These are phyloP conservation scores for Asterionellopsis glacialis DNA, from an alignment of 108 stramenopile species.

Conservation along the genomic window DNA sequence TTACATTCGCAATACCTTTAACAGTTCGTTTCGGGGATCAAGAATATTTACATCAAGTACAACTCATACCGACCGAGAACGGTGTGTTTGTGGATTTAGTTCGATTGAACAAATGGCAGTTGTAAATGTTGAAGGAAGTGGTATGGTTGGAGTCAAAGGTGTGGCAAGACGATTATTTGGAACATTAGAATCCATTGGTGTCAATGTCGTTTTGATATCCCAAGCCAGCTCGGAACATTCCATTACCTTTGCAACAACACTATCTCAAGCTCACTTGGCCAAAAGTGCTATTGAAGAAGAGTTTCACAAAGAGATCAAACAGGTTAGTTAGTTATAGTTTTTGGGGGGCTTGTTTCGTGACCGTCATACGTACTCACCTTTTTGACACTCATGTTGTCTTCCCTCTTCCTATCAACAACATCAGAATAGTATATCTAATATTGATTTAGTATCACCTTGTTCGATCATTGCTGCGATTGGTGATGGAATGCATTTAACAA, in stretches of 20 bases:
- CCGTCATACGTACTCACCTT: not conserved
- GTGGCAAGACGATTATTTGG: constrained; percentile 75
- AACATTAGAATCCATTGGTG: constrained; percentile 51
- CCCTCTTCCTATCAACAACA: too few species aligned
- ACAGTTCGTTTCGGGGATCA: constrained; percentile 70
- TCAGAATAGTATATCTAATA: constrained; percentile 42
- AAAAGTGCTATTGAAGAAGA: constrained; percentile 65
- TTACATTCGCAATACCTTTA: constrained; percentile 88
- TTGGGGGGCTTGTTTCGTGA: constrained; percentile 3
- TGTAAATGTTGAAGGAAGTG: constrained; percentile 86
- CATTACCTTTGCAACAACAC: constrained; percentile 72
- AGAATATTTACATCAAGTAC: constrained; percentile 61
- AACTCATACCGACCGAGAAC: constrained; percentile 43
- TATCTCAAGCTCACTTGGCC: constrained; percentile 45
- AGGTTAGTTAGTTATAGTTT: too few species aligned
- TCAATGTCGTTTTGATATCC: constrained; percentile 82
- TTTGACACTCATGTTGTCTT: not conserved
- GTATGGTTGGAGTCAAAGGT: constrained; percentile 82
- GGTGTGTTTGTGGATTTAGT: constrained; percentile 78
- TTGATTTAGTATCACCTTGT: constrained; percentile 58
- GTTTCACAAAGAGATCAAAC: constrained; percentile 64
- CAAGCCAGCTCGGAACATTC: constrained; percentile 87
- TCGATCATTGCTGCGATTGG: constrained; percentile 90
- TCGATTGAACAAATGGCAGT: constrained; percentile 85
- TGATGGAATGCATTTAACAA: constrained; percentile 70